phyloP scores from a whole-genome alignment of 2,329 filamentous ascomycete genomes.

The Phialemoniopsis sp. region DNA sequence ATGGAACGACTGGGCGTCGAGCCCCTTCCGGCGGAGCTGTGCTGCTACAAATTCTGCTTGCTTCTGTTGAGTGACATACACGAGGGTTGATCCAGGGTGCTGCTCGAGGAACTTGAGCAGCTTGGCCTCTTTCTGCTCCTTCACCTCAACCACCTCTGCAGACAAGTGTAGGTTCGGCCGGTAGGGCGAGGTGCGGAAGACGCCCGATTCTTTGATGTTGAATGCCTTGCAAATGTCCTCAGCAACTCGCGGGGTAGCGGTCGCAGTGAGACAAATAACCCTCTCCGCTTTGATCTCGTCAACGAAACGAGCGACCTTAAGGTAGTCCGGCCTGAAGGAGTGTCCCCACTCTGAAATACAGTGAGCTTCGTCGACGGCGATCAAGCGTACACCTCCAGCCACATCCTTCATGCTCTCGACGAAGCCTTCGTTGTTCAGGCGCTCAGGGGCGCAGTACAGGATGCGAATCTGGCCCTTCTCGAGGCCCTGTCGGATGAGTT shows the following conservation, averaged over 20 bases:
- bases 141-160: conserved; percentile 36
- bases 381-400: conserved; percentile 48
- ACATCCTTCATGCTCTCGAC: conserved; percentile 50
- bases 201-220: conserved; percentile 38
- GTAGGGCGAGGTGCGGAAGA: conserved; percentile 58
- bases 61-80: conserved; percentile 56
- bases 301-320: conserved; percentile 46
- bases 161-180: conserved; percentile 52
- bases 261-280: conserved; percentile 57
- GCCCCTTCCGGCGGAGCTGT: conserved; percentile 26
- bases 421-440: conserved; percentile 58
- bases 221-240: conserved; percentile 51
- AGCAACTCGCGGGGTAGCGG: conserved; percentile 52
- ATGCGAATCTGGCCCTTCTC: conserved; percentile 44
- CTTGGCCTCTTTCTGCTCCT: conserved; percentile 38
- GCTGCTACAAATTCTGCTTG: conserved; percentile 40
- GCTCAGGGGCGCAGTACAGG: conserved; percentile 55
- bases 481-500: conserved; percentile 27
- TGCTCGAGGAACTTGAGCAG: conserved; percentile 42
- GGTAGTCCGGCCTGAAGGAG: conserved; percentile 18
- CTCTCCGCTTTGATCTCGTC: conserved; percentile 52
- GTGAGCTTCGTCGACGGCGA: conserved; percentile 56
- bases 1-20: conserved; percentile 42
- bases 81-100: conserved; percentile 50
- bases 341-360: conserved; percentile 50